Conservation (phyloP, 2,329 filamentous ascomycete genomes). For the Ophiostoma sp. region DNA sequence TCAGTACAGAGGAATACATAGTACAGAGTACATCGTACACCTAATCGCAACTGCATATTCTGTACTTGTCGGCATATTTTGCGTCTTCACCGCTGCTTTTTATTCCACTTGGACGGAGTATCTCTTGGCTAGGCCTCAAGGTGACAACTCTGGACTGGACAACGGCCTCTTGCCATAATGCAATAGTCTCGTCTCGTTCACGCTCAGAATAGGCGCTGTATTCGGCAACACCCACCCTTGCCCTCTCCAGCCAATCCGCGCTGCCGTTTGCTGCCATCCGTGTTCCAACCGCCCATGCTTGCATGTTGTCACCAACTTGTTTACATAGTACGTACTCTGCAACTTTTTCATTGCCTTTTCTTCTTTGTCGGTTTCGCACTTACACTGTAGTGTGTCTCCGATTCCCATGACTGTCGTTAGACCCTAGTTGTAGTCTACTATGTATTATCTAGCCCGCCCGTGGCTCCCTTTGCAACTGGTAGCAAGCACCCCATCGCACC, state of each 20-base stretch:
- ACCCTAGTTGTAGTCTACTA: too few species aligned
- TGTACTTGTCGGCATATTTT: background rate
- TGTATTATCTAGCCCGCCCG: too few species aligned
- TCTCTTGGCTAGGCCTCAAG: conserved; percentile 6
- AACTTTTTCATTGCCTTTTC: background rate
- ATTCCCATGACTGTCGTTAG: background rate
- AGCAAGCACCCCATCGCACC: too few species aligned
- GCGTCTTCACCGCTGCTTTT: conserved; percentile 4
- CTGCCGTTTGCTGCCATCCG: background rate
- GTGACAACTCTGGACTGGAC: background rate
- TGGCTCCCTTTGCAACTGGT: too few species aligned
- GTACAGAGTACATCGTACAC: background rate
- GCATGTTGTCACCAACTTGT: background rate
- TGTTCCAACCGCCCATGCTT: background rate
- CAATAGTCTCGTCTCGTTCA: background rate
- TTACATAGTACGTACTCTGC: background rate
- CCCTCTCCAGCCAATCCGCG: background rate
- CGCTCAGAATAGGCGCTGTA: background rate
- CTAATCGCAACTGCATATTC: background rate
- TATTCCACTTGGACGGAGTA: conserved; percentile 7
- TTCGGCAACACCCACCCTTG: background rate
- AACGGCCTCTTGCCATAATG: conserved; percentile 5
- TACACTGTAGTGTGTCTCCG: background rate
- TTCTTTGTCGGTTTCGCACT: background rate
- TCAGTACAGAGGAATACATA: background rate